Conservation (phyloP, 2,329 filamentous ascomycete species). For the Ceratocystiopsis minuta region DNA sequence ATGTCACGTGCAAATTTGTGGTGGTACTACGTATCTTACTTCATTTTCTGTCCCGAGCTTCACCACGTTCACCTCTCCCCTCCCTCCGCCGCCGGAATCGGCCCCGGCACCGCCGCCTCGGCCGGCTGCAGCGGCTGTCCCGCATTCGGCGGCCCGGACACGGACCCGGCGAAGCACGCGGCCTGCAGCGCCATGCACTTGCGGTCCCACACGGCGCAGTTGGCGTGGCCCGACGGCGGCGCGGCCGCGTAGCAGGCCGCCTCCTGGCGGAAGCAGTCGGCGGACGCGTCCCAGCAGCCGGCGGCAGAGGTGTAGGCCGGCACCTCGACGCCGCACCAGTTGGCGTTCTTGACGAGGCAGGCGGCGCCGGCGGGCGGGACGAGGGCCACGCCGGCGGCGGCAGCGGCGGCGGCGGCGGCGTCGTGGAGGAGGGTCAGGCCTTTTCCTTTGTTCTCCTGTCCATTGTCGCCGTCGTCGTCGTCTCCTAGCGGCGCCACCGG, state of each 20-base stretch:
- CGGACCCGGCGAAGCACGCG: slow-evolving; percentile 24
- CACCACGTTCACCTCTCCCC: not conserved
- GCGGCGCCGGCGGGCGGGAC: slow-evolving; percentile 33
- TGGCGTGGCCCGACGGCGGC: slow-evolving; percentile 38
- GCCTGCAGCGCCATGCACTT: slow-evolving; percentile 37
- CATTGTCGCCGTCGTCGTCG: no score
- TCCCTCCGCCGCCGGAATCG: slow-evolving; percentile 14
- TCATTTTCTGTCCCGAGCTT: not conserved
- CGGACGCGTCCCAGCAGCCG: slow-evolving; percentile 41
- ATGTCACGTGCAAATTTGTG: no score
- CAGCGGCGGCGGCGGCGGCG: slow-evolving; percentile 15
- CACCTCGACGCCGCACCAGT: slow-evolving; percentile 53
- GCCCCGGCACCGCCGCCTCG: slow-evolving; percentile 15
- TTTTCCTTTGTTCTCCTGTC: no score
- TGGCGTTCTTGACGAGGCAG: slow-evolving; percentile 48
- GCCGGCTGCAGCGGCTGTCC: slow-evolving; percentile 20
- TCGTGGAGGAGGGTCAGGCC: no score
- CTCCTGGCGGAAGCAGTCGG: slow-evolving; percentile 40
- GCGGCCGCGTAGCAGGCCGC: slow-evolving; percentile 39
- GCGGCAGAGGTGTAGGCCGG: slow-evolving; percentile 32
- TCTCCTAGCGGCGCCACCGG: slow-evolving; percentile 17
- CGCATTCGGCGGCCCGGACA: slow-evolving; percentile 28
- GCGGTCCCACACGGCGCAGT: slow-evolving; percentile 43
- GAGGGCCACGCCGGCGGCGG: slow-evolving; percentile 21
- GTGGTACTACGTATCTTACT: no score